Base-by-base conservation (phyloP, 176 grass and related monocot species). In the Aegilops bicornis region DNA sequence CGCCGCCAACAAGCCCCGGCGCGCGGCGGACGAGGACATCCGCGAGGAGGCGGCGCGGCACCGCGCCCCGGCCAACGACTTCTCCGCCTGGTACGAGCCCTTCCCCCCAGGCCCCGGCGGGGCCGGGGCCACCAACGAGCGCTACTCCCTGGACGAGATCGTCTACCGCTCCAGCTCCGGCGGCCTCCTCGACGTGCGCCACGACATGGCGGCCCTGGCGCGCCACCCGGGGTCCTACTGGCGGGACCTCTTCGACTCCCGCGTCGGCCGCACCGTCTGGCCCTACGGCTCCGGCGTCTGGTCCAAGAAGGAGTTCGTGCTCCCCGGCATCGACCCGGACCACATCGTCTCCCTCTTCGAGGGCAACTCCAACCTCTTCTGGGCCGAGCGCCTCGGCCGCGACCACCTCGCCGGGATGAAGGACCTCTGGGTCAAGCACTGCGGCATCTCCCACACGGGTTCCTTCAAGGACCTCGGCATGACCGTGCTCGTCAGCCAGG, bases 401-500 rank as follows among this genome's bases (percentile, higher is more conserved):
- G 96, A 98, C 78, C 94, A 98, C 86, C 93, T 96, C 52, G 92
- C 79, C 10, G 93, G 96, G 23, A 98, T 98, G 96, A 91, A 81
- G 48, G 96, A 96, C 73, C 91, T 98, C 75, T 98, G 93, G 96
- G 96, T 98, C 30, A 98, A 98, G 91, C 96, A 99, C 89, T 99
- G 94, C 77, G 97, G 94, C 70, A 99, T 99, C 72, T 99, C 97
- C n/a, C 97, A 99, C 85, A 99, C 97, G 0, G 94, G 97, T 1
- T 96, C 94, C 20, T 99, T 99, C 88, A 99, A 99, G 90, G 97
- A 99, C 76, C 97, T 99, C 59, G 96, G 96, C 84, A 98, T 98
- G 96, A 98, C 96, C 8, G 96, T 95, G 72, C 93, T 98, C 45
- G 96, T 98, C 61, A 93, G 91, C 86, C 96, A 98, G 91, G 96